Base-by-base conservation (phyloP, 2,329 filamentous ascomycete genomes). In the Myriangium duriaei region DNA sequence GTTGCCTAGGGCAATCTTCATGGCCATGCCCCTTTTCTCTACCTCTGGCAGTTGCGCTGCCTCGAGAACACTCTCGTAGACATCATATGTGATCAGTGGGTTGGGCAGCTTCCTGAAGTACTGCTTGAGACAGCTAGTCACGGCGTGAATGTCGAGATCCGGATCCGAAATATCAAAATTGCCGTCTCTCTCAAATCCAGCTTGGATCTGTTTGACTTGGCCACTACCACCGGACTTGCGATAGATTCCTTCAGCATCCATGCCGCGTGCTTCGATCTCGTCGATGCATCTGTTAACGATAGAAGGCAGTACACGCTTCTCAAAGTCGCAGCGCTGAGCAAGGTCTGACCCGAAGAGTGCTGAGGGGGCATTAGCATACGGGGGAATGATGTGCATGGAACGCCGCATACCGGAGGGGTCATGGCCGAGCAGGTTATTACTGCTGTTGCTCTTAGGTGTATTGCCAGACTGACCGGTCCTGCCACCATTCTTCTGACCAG, bases 241-340 rank as follows among this genome's bases (percentile, higher is more conserved):
- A 64, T 98, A 98, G 50, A 98, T 93, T 45, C 91, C 91, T 63
- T 96, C 91, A 49, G 92, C 75, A 51, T 96, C 87, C 84, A 98
- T 94, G 61, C 88, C 91, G 55, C 91, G 79, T 14, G 91, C 65
- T 59, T 98, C 91, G 28, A 98, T 91, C 61, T 98, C 88, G 55
- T 94, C 84, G 48, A 98, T 93, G 60, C 91, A 98, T 33, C 86
- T 81, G 33, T 78, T 88, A 30, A 98, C 83, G 17, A 98, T 83
- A 45, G 77, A 79, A 33, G 91, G 91, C 44, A 98, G 88, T 51
- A 88, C 78, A 37, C 82, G 79, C 46, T 82, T 83, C 60, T 98
- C 91, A 52, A 75, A 86, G 35, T 94, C 86, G 53, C 85, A 80
- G 45, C 91, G 78, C 51, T 86, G 81, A 31, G 79, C 71, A 24